Evolutionary conservation across 805 yeast genomes (phyloP).

Genomic region (Lipomyces anomalus): DNA sequence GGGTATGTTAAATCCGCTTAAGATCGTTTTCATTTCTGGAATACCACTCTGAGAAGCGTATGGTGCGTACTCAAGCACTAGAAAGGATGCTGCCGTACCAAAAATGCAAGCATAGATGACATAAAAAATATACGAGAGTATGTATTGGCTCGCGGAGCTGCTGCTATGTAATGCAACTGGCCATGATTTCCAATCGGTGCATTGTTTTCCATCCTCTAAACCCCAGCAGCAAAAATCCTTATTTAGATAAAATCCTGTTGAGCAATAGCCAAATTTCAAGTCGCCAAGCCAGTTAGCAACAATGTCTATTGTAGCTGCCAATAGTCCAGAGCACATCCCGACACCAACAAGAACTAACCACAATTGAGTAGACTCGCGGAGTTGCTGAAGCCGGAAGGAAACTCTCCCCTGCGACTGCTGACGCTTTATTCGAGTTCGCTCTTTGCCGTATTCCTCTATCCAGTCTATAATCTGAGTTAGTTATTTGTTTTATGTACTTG

Average conservation of each 20-base stretch:
- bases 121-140: conserved; percentile 37
- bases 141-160: conserved; percentile 30
- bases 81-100: conserved; percentile 37
- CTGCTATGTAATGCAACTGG: conserved; percentile 29
- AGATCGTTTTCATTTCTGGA: conserved; percentile 62
- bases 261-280: conserved; percentile 69
- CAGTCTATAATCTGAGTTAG: conserved; percentile 31
- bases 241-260: conserved; percentile 56
- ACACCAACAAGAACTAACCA: conserved; percentile 68
- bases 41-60: conserved; percentile 57
- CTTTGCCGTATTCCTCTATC: conserved; percentile 33
- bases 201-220: conserved; percentile 36
- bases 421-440: conserved; percentile 21
- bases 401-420: conserved; percentile 10
- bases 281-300: conserved; percentile 77
- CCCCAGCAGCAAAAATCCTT: conserved; percentile 73
- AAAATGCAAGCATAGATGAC: conserved; percentile 36
- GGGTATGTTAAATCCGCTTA: conserved; percentile 57
- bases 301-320: conserved; percentile 73
- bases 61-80: conserved; percentile 33
- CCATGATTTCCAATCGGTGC: conserved; percentile 37
- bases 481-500: too few relatives aligned
- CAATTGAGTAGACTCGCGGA: conserved; percentile 36
- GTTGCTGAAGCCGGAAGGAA: conserved; percentile 26
- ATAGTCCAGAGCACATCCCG: conserved; percentile 67